Percentiles rank a stretch among this genome's conserved stretches.
Evolutionary conservation across 2,329 filamentous ascomycete genomes (phyloP).

Genomic region (Penicillium sp.): DNA sequence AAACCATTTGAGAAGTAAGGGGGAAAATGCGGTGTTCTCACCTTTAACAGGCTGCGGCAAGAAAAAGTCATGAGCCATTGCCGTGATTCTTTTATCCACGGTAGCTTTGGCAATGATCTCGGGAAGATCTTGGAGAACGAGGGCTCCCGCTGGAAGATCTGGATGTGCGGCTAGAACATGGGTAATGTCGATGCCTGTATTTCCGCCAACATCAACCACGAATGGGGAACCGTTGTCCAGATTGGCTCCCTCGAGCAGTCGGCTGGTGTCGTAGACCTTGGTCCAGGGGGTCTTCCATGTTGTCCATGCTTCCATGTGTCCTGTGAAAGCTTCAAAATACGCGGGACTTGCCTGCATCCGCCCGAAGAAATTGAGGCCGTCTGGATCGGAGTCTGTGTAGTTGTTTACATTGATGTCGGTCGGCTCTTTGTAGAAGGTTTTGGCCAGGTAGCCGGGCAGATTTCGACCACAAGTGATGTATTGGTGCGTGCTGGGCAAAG

Average conservation of each 20-base stretch:
- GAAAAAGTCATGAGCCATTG: slow-evolving; percentile 31
- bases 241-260: slow-evolving; percentile 20
- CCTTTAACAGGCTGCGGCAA: slow-evolving; percentile 28
- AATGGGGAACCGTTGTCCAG: slow-evolving; percentile 22
- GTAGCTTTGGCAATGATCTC: slow-evolving; percentile 32
- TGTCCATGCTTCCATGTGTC: slow-evolving; percentile 39
- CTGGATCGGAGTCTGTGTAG: slow-evolving; percentile 19
- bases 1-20: neutral
- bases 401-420: slow-evolving; percentile 27
- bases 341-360: slow-evolving; percentile 31
- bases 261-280: slow-evolving; percentile 29
- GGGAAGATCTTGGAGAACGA: slow-evolving; percentile 44
- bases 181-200: slow-evolving; percentile 39
- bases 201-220: slow-evolving; percentile 44
- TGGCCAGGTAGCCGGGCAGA: slow-evolving; percentile 35
- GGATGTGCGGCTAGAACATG: slow-evolving; percentile 34
- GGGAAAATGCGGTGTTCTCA: neutral
- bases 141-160: slow-evolving; percentile 28
- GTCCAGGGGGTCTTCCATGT: slow-evolving; percentile 38
- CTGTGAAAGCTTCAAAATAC: slow-evolving; percentile 34
- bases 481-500: slow-evolving; percentile 27
- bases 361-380: slow-evolving; percentile 34
- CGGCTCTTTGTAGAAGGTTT: slow-evolving; percentile 36
- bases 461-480: slow-evolving; percentile 31
- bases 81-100: slow-evolving; percentile 25